A percentile compares a stretch with the other conserved stretches of the same genome.
Evolutionary conservation across 495 filamentous ascomycete genomes (phyloP).

Genomic region (Tuber calosporum): DNA sequence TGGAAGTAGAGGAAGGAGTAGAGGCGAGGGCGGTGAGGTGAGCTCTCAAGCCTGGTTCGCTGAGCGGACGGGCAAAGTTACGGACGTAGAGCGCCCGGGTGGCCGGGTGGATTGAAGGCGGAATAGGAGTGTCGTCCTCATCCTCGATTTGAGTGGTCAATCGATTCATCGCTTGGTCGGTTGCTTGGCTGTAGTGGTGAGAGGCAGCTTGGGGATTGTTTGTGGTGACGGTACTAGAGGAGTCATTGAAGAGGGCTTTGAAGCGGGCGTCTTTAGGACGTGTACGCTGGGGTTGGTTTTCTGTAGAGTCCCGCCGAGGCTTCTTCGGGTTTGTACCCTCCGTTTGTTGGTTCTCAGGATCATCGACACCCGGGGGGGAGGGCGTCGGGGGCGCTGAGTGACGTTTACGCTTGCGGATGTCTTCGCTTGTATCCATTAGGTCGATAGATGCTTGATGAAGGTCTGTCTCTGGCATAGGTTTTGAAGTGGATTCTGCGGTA

Average conservation of each 20-base stretch:
- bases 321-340: constrained; percentile 23
- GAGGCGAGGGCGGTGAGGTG: constrained; percentile 64
- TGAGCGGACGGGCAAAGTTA: constrained; percentile 82
- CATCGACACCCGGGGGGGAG: not conserved
- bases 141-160: constrained; percentile 13
- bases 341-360: constrained; percentile 5
- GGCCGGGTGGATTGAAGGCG: constrained; percentile 69
- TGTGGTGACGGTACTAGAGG: not conserved
- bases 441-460: constrained; percentile 27
- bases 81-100: constrained; percentile 85
- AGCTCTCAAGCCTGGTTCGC: constrained; percentile 53
- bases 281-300: constrained; percentile 17
- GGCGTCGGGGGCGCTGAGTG: constrained; percentile 54
- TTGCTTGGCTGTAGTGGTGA: constrained; percentile 17
- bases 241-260: constrained; percentile 50
- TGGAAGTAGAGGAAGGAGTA: constrained; percentile 45
- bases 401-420: constrained; percentile 62
- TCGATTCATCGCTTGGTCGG: constrained; percentile 8
- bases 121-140: constrained; percentile 35
- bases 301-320: constrained; percentile 23
- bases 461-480: not conserved
- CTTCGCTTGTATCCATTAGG: constrained; percentile 45
- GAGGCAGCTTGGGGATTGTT: constrained; percentile 24
- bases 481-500: not conserved
- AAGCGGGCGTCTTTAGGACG: constrained; percentile 48